Evolutionary conservation across 495 filamentous ascomycete species (phyloP).

Genomic region (Clohesyomyces aquaticus): DNA sequence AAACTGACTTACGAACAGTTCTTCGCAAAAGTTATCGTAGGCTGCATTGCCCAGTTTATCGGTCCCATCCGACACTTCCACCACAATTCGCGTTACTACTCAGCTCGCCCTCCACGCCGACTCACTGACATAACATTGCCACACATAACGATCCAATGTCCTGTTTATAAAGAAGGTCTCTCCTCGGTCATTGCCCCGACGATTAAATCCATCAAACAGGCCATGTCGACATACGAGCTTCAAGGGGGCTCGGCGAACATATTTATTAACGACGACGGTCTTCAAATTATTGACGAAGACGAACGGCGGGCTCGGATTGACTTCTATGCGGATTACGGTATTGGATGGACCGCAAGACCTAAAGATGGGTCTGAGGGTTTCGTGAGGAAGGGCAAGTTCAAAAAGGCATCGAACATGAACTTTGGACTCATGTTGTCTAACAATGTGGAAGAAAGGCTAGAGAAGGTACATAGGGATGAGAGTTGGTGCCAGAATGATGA

Average conservation of each 20-base stretch:
- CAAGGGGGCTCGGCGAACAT: slow-evolving; percentile 56
- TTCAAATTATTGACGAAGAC: slow-evolving; percentile 54
- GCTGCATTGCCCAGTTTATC: slow-evolving; percentile 60
- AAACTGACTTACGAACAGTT: too few species aligned
- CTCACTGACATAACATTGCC: slow-evolving; percentile 54
- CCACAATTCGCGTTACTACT: slow-evolving; percentile 64
- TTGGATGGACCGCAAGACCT: slow-evolving; percentile 50
- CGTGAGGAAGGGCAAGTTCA: slow-evolving; percentile 68
- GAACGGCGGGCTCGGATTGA: slow-evolving; percentile 62
- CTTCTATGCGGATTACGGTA: slow-evolving; percentile 55
- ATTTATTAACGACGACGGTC: slow-evolving; percentile 56
- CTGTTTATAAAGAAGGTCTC: slow-evolving; percentile 76
- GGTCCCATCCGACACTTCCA: slow-evolving; percentile 62
- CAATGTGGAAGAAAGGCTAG: slow-evolving; percentile 63
- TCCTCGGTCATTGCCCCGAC: slow-evolving; percentile 65
- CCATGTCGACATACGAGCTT: slow-evolving; percentile 69
- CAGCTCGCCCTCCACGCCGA: slow-evolving; percentile 57
- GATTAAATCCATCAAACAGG: slow-evolving; percentile 62
- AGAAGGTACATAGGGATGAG: slow-evolving; percentile 36
- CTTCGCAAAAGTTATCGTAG: slow-evolving; percentile 63
- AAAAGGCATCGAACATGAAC: slow-evolving; percentile 77
- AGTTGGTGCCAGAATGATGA: slow-evolving; percentile 44
- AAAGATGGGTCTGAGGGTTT: slow-evolving; percentile 62
- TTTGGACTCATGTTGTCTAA: slow-evolving; percentile 63
- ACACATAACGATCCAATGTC: slow-evolving; percentile 75